Evolutionary conservation across 169 alveolate genomes (phyloP).

Genomic region (Eimeria necatrix): DNA sequence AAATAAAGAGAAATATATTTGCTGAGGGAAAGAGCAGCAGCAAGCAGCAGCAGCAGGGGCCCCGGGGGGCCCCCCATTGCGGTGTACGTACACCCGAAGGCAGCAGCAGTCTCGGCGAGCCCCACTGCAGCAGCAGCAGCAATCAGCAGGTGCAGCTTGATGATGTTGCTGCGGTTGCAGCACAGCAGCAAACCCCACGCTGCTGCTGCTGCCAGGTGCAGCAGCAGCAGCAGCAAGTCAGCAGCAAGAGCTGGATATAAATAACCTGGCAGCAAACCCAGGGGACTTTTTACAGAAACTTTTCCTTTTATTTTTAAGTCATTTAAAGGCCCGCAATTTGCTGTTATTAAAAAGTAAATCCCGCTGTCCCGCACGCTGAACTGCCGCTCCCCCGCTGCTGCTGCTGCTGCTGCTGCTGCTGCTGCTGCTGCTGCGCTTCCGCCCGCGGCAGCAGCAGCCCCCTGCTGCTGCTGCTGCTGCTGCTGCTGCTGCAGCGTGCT

Average conservation of each 20-base stretch:
- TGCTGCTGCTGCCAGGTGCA: not conserved
- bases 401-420: too few relatives aligned
- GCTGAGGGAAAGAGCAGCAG: slow-evolving; percentile 1
- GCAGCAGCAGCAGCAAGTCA: not conserved
- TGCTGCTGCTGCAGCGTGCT: too few relatives aligned
- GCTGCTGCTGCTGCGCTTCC: too few relatives aligned
- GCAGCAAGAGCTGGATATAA: slow-evolving; percentile 12
- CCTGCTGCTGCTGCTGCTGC: too few relatives aligned
- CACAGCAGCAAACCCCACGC: slow-evolving; percentile 12
- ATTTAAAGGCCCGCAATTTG: slow-evolving; percentile 52
- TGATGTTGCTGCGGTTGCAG: slow-evolving; percentile 14
- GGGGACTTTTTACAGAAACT: slow-evolving; percentile 19
- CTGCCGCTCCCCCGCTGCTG: not conserved
- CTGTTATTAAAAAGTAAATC: slow-evolving; percentile 45
- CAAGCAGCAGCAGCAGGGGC: too few relatives aligned
- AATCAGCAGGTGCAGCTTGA: slow-evolving; percentile 27
- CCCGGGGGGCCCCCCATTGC: too few relatives aligned
- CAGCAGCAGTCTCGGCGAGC: slow-evolving; percentile 42
- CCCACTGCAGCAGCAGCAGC: slow-evolving; percentile 27
- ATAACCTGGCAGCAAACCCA: slow-evolving; percentile 51
- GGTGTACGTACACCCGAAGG: slow-evolving; percentile 16
- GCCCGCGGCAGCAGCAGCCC: not conserved
- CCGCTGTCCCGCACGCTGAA: slow-evolving; percentile 12
- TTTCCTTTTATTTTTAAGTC: slow-evolving; percentile 14
- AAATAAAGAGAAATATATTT: slow-evolving; percentile 36